Percentiles rank a stretch among this genome's conserved stretches.
These are phyloP conservation scores for Sonneratia caseolaris DNA, from an alignment of 345 rosid species.

Conservation along the genomic window DNA sequence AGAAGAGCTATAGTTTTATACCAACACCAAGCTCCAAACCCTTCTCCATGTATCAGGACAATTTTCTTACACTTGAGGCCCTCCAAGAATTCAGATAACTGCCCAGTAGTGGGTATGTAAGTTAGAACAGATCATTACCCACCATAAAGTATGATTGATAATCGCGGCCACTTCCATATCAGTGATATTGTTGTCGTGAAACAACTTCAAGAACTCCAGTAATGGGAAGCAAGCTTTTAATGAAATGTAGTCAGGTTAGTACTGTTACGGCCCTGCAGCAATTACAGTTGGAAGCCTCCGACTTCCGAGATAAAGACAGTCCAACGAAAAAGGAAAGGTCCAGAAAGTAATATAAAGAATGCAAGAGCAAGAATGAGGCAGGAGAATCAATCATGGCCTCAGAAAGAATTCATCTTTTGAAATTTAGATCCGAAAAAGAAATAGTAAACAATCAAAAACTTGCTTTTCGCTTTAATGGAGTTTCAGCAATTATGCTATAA, in stretches of 20 bases:
- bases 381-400: not conserved
- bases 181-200: too few species aligned
- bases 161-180: not conserved
- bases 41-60: slow-evolving; percentile 81
- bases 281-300: not conserved
- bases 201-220: too few species aligned
- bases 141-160: not conserved
- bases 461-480: slow-evolving; percentile 1
- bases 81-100: slow-evolving; percentile 67
- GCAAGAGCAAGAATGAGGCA: not conserved
- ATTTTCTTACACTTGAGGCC: slow-evolving; percentile 47
- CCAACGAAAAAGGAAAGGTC: not conserved
- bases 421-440: not conserved
- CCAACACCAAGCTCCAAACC: slow-evolving; percentile 99
- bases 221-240: not conserved
- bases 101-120: slow-evolving; percentile 8
- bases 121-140: not conserved
- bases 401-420: not conserved
- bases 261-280: not conserved
- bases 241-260: not conserved
- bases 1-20: slow-evolving; percentile 70
- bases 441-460: not conserved
- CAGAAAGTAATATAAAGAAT: not conserved
- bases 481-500: not conserved
- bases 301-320: too few species aligned